These are phyloP conservation scores for Biancaea sappan DNA, from an alignment of 306 rosid genomes.

Conservation along the genomic window DNA sequence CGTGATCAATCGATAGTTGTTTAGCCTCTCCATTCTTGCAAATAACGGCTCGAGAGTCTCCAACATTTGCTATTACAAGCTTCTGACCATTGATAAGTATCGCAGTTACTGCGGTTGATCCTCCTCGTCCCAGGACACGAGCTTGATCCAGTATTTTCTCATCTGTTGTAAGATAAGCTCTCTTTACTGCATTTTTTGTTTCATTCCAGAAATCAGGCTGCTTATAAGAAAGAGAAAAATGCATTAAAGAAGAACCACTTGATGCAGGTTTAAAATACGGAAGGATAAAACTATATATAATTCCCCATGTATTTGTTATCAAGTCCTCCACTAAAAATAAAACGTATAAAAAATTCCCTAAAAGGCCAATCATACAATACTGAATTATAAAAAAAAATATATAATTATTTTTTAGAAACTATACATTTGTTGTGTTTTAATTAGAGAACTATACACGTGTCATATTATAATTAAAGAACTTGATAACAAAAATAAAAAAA, in stretches of 20 bases:
- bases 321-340: too few relatives aligned
- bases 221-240: slow-evolving; percentile 31
- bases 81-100: slow-evolving; percentile 59
- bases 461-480: too few relatives aligned
- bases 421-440: too few relatives aligned
- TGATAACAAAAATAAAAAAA: too few relatives aligned
- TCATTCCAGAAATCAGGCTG: slow-evolving; percentile 67
- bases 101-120: slow-evolving; percentile 77
- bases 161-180: slow-evolving; percentile 59
- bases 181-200: slow-evolving; percentile 49
- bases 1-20: slow-evolving; percentile 72
- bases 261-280: slow-evolving; percentile 15
- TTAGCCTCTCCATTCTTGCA: slow-evolving; percentile 58
- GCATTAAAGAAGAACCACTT: slow-evolving; percentile 1
- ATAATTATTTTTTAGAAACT: too few relatives aligned
- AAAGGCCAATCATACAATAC: too few relatives aligned
- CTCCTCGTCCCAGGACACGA: slow-evolving; percentile 61
- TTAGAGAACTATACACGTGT: too few relatives aligned
- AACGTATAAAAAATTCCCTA: too few relatives aligned
- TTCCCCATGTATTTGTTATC: too few relatives aligned
- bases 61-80: slow-evolving; percentile 72
- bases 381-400: too few relatives aligned
- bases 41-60: slow-evolving; percentile 71
- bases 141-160: slow-evolving; percentile 57
- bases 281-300: too few relatives aligned